Base-by-base conservation (phyloP, 371 early-diverging fungal species). In the Rhizopus arrhizus region DNA sequence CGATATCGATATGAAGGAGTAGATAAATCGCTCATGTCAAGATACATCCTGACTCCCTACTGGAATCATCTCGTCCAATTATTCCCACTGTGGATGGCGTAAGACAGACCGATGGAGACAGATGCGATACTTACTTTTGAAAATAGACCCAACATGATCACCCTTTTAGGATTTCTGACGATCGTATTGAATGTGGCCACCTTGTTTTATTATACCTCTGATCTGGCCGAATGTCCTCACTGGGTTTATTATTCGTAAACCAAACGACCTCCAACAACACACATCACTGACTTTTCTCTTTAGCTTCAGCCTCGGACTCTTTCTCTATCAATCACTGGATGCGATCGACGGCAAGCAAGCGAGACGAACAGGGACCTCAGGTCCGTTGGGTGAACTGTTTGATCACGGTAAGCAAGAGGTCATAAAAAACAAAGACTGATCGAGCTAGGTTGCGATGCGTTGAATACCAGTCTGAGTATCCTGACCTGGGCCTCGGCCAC, bases 311-410 rank as follows among this genome's bases (percentile, higher is more conserved):
- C 62, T 92, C 33, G 92, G 94, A 42, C 78, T 98, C 52, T 98
- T 94, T 85, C 72, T 94, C 51, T 98, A 98, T 77, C 94, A 93
- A 66, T 94, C 97, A 8, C 87, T 97, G 59, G 99, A 99, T 77
- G 94, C 93, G 59, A 91, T 99, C 56, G 99, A 99, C 73, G 99
- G 99, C 54, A 96, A 96, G 77, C 99, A 99, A 75, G 99, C 99
- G 28, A 82, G 99, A 61, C 83, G 94, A 51, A 98, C 98, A 12
- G 91, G 92, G 33, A 75, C 90, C 4, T 90, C 92, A 2, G 90
- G 92, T 6, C 96, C 99, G 12, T 73, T 99, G 53, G 99, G 99
- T 16, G 96, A 98, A 75, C 81, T 99, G 43, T 97, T 93, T 70
- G 93, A 93, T 77, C 93, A 93, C 58, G 90, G 93, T 80, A 85